A percentile compares a stretch with the other conserved stretches of the same genome.
These are phyloP conservation scores for Stephania japonica DNA, from an alignment of 164 flowering plant genomes.

Conservation along the genomic window DNA sequence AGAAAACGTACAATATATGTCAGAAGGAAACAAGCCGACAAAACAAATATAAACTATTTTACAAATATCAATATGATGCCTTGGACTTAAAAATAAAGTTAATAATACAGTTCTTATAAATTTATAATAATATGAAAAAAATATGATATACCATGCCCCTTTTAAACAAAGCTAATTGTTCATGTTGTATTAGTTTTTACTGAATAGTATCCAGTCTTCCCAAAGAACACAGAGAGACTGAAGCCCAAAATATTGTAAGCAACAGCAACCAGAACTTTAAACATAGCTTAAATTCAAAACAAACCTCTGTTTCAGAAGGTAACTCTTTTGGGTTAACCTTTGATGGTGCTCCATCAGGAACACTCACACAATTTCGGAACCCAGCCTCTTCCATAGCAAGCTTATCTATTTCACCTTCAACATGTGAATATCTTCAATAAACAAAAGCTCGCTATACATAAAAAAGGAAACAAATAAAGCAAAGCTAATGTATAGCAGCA, in stretches of 20 bases:
- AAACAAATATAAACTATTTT: not conserved
- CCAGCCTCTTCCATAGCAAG: conserved; percentile 98
- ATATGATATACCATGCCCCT: not conserved
- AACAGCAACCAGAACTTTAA: not conserved
- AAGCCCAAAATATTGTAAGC: no score
- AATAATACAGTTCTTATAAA: not conserved
- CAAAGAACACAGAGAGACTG: no score
- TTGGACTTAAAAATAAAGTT: no score
- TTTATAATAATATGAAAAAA: not conserved
- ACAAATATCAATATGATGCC: no score
- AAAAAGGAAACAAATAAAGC: not conserved
- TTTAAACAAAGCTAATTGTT: not conserved
- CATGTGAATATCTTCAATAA: conserved; percentile 34
- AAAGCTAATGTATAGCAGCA: not conserved
- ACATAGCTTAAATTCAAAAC: not conserved
- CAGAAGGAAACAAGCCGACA: not conserved
- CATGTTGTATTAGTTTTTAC: not conserved
- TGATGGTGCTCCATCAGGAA: conserved; percentile 89
- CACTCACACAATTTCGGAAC: conserved; percentile 77
- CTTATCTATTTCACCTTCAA: conserved; percentile 97
- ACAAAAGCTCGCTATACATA: not conserved
- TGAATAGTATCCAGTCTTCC: no score
- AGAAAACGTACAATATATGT: not conserved
- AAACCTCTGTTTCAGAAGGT: conserved; percentile 59
- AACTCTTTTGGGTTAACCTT: conserved; percentile 51